phyloP scores from a whole-genome alignment of 352 stramenopile species.

The Pythium diclinum region DNA sequence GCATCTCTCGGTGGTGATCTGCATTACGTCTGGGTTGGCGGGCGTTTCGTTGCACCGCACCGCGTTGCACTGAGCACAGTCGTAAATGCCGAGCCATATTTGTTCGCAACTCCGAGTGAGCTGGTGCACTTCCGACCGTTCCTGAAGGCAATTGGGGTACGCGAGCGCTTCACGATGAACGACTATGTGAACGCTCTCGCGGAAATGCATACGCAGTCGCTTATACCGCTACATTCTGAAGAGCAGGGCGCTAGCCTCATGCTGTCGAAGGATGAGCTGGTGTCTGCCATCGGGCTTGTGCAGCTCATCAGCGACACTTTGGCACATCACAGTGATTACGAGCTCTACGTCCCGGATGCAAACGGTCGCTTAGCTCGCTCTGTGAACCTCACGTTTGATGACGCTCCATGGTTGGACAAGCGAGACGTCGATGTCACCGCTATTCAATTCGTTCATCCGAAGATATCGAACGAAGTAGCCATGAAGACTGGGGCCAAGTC shows the following conservation, averaged over 20 bases:
- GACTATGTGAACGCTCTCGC: constrained; percentile 64
- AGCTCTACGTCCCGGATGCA: constrained; percentile 53
- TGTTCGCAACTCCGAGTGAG: constrained; percentile 60
- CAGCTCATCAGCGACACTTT: constrained; percentile 66
- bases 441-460: constrained; percentile 59
- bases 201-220: constrained; percentile 46
- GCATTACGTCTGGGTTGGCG: constrained; percentile 61
- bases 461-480: constrained; percentile 76
- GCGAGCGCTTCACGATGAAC: constrained; percentile 45
- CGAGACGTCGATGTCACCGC: constrained; percentile 33
- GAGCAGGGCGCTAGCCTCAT: not conserved
- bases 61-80: constrained; percentile 48
- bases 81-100: constrained; percentile 63
- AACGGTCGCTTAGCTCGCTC: constrained; percentile 39
- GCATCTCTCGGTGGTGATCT: constrained; percentile 36
- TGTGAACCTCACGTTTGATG: constrained; percentile 57
- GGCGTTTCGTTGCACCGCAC: constrained; percentile 46
- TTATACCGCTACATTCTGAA: constrained; percentile 15
- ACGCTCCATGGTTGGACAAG: constrained; percentile 67
- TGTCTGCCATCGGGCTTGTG: constrained; percentile 55
- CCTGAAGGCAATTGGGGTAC: constrained; percentile 56
- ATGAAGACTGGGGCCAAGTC: constrained; percentile 62
- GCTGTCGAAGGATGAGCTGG: constrained; percentile 44
- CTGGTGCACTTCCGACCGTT: constrained; percentile 64
- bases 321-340: constrained; percentile 48